A percentile compares a stretch with the other conserved stretches of the same genome.
phyloP scores from a whole-genome alignment of 2,329 filamentous ascomycete species.

The Aspergillus fumigatus region DNA sequence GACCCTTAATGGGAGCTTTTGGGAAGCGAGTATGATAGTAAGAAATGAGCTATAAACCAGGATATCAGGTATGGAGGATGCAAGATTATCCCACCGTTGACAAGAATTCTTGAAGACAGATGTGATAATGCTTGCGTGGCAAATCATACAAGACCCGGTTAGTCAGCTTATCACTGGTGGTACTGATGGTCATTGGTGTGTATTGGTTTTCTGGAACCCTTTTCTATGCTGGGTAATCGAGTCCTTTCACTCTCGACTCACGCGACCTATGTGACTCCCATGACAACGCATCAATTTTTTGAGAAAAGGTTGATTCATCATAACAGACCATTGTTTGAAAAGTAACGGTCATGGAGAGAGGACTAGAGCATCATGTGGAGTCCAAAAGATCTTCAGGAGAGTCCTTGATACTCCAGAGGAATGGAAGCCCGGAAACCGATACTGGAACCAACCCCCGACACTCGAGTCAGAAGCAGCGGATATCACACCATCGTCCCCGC shows the following conservation, averaged over 20 bases:
- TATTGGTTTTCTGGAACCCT: not conserved
- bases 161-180: not conserved
- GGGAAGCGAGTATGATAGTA: not conserved
- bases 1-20: no score
- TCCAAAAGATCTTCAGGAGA: not conserved
- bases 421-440: not conserved
- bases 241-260: not conserved
- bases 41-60: not conserved
- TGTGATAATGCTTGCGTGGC: not conserved
- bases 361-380: not conserved
- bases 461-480: not conserved
- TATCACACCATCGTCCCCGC: slow-evolving; percentile 21
- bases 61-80: not conserved
- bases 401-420: not conserved
- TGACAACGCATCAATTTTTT: not conserved
- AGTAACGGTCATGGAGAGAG: no score
- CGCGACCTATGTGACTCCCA: not conserved
- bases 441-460: not conserved
- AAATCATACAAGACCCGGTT: not conserved
- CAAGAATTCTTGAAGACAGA: not conserved
- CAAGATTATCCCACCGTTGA: not conserved
- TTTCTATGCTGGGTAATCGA: not conserved
- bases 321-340: not conserved
- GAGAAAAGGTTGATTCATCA: not conserved
- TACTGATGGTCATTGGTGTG: not conserved